phyloP scores from a whole-genome alignment of 345 rosid genomes.

The Hypericum perforatum region DNA sequence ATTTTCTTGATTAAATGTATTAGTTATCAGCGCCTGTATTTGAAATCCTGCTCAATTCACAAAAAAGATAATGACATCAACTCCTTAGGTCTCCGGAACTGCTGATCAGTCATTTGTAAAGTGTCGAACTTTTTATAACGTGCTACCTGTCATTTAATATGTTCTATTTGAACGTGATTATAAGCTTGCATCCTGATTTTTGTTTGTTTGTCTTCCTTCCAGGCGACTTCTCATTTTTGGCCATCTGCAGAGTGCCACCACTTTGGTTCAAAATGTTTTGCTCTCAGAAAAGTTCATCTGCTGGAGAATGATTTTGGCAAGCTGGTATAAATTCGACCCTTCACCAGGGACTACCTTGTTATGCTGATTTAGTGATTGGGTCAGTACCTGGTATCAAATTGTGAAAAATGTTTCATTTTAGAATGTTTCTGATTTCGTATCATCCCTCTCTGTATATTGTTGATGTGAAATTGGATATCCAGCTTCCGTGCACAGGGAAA shows the following conservation, averaged over 20 bases:
- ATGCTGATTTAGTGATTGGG: too few relatives aligned
- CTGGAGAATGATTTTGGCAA: slow-evolving; percentile 28
- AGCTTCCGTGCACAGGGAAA: background rate
- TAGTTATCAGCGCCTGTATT: too few relatives aligned
- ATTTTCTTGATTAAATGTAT: too few relatives aligned
- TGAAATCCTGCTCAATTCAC: too few relatives aligned
- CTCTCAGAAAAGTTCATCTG: slow-evolving; percentile 39
- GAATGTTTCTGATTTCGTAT: background rate
- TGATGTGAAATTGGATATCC: too few relatives aligned
- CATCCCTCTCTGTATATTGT: too few relatives aligned
- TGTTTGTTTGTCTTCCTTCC: slow-evolving; percentile 9
- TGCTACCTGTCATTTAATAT: slow-evolving; percentile 1
- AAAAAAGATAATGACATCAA: too few relatives aligned
- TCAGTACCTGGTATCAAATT: background rate
- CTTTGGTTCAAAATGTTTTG: slow-evolving; percentile 29
- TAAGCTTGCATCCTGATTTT: background rate
- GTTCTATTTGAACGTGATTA: background rate
- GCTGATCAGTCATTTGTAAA: too few relatives aligned
- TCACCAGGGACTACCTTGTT: background rate
- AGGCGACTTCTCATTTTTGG: slow-evolving; percentile 45
- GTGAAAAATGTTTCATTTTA: background rate
- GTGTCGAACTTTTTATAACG: background rate
- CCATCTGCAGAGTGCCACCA: slow-evolving; percentile 34
- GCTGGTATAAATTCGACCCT: slow-evolving; percentile 34
- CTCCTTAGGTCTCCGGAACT: too few relatives aligned